Evolutionary conservation across 352 stramenopile species (phyloP).

Genomic region (Pythium monospermum): DNA sequence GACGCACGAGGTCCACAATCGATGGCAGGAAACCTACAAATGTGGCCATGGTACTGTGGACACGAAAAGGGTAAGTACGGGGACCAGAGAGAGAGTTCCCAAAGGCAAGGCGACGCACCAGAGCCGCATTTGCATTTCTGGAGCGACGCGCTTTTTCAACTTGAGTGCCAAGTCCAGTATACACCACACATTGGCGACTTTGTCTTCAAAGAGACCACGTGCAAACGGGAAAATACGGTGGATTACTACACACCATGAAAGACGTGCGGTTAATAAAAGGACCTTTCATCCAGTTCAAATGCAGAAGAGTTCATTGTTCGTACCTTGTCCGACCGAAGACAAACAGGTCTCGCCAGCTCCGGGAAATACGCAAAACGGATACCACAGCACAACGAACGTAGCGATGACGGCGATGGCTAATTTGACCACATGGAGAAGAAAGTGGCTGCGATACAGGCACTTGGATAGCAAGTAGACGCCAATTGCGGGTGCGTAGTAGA

Average conservation of each 20-base stretch:
- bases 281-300: neutral
- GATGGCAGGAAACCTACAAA: slow-evolving; percentile 84
- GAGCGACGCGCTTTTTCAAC: slow-evolving; percentile 47
- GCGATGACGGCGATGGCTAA: slow-evolving; percentile 84
- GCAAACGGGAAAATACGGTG: slow-evolving; percentile 94
- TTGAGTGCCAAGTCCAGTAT: slow-evolving; percentile 82
- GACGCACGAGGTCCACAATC: slow-evolving; percentile 64
- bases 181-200: slow-evolving; percentile 97
- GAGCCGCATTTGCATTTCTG: slow-evolving; percentile 60
- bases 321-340: slow-evolving; percentile 65
- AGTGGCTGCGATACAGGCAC: slow-evolving; percentile 57
- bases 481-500: slow-evolving; percentile 96
- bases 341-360: slow-evolving; percentile 39
- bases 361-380: slow-evolving; percentile 80
- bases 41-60: slow-evolving; percentile 62
- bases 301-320: neutral
- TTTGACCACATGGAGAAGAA: slow-evolving; percentile 54
- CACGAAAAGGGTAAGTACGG: too few species aligned
- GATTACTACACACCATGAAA: slow-evolving; percentile 74
- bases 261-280: too few species aligned
- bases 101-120: slow-evolving; percentile 53
- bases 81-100: too few species aligned
- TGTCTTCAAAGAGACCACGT: slow-evolving; percentile 97
- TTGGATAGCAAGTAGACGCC: slow-evolving; percentile 91
- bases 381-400: slow-evolving; percentile 90